Conservation (phyloP, 2,329 filamentous ascomycete species). For the Xylaria digitata region DNA sequence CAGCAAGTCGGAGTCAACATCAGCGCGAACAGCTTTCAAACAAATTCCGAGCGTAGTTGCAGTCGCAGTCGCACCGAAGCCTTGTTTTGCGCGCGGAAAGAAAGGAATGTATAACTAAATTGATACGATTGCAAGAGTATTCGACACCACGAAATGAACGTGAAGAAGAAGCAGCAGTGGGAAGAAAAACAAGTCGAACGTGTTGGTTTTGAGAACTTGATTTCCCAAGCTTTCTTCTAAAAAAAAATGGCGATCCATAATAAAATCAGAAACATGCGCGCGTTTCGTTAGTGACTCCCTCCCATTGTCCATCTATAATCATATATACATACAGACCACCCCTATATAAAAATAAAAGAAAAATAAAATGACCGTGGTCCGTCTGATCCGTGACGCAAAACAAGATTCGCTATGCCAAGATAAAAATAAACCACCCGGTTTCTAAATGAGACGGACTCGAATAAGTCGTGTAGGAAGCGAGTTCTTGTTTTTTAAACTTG, state of each 20-base stretch:
- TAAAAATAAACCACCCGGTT: constrained; percentile 16
- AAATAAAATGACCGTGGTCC: constrained; percentile 24
- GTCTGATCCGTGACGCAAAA: constrained; percentile 30
- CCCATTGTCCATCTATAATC: constrained; percentile 17
- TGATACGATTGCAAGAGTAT: constrained; percentile 30
- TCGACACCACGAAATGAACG: constrained; percentile 24
- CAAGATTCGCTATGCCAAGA: constrained; percentile 32
- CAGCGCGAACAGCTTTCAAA: too few relatives aligned
- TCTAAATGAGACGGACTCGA: constrained; percentile 26
- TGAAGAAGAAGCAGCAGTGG: constrained; percentile 19
- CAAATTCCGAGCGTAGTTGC: too few relatives aligned
- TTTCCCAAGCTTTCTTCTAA: constrained; percentile 24
- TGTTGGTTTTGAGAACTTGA: constrained; percentile 25
- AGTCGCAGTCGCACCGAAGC: not conserved
- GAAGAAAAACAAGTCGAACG: constrained; percentile 14
- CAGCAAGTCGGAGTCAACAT: too few relatives aligned
- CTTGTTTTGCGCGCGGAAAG: constrained; percentile 10
- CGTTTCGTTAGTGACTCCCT: constrained; percentile 25
- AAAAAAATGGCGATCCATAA: constrained; percentile 25
- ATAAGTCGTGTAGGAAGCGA: constrained; percentile 16
- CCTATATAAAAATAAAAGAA: constrained; percentile 15
- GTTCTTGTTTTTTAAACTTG: constrained; percentile 22
- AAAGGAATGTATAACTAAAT: constrained; percentile 37
- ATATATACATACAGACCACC: constrained; percentile 30
- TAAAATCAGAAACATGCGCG: constrained; percentile 16